Base-by-base conservation (phyloP, 2,329 filamentous ascomycete species). In the Ophiosphaerella narmari region DNA sequence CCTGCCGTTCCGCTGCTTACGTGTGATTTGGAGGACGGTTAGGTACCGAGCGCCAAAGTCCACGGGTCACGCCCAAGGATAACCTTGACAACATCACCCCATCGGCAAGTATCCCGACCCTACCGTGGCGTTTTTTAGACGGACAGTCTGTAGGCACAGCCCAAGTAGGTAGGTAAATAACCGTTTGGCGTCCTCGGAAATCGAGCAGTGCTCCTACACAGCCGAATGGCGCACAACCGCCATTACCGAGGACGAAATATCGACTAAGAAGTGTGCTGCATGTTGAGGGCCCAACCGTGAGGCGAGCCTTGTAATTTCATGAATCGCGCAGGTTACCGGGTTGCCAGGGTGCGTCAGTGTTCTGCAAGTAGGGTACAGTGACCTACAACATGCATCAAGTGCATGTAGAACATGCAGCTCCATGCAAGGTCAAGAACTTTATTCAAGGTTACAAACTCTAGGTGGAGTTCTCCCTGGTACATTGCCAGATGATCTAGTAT, bases 371-470 rank as follows among this genome's bases (percentile, higher is more conserved):
- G 26, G 31, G 50, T 29, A 40, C 18, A 34, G 46, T 54, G 48
- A 48, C 44, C 40, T 48, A 46, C 54, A 50, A 47, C 39, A 56
- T 52, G 50, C 50, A 54, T 50, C 42, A 43, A 48, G 45, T 48
- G 44, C 46, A 57, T 49, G 29, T 21, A 38, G 32, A 43, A 43
- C 24, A 11, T 37, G 45, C 26, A 54, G 16, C n/a, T 16, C 12
- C 21, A 12, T 43, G 12, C 29, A 23, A 43, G 24, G 29, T 21
- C 18, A 24, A 26, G 21, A 34, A 26, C n/a, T 39, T 14, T 12
- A 31, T 11, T 9, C 14, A 26, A 14, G 24, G 21, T 21, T 32
- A 33, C 9, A 11, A 13, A 21, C 11, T 35, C 16, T 43, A 18
- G 26, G 11, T 9, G 11, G 1, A 7, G 26, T 29, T 6, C 26